phyloP scores from a whole-genome alignment of 1,284 basidiomycete genomes.

The Cutaneotrichosporon cavernicola region DNA sequence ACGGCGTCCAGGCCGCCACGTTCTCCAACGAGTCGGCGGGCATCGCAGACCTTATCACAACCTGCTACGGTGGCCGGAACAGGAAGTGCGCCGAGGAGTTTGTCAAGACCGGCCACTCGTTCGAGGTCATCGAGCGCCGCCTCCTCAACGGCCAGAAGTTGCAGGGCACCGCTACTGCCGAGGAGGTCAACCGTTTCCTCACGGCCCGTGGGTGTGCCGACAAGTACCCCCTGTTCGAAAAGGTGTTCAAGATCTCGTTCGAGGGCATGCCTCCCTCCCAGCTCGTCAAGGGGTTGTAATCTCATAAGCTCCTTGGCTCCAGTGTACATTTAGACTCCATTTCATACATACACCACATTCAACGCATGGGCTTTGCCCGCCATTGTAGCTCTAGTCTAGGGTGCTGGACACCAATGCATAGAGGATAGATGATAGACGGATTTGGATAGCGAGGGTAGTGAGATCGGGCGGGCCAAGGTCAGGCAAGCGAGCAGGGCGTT shows the following conservation, averaged over 20 bases:
- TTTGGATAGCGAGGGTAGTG: too few relatives aligned
- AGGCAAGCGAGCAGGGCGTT: too few relatives aligned
- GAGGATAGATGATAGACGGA: not conserved
- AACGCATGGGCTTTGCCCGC: not conserved
- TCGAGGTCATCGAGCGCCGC: conserved; percentile 58
- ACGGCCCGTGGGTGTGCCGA: conserved; percentile 52
- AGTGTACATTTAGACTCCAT: not conserved
- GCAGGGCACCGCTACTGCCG: conserved; percentile 58
- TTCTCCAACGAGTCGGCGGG: conserved; percentile 60
- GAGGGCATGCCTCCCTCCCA: conserved; percentile 46
- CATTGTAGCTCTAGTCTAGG: not conserved
- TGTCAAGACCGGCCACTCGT: conserved; percentile 47
- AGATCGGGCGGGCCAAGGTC: too few relatives aligned
- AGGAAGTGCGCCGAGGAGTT: conserved; percentile 56
- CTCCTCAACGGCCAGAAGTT: conserved; percentile 61
- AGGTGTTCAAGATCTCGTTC: conserved; percentile 56
- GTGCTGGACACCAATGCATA: conserved; percentile 3
- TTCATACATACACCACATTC: conserved; percentile 2
- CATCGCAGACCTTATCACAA: conserved; percentile 62
- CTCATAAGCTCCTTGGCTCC: not conserved
- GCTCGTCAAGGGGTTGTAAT: conserved; percentile 46
- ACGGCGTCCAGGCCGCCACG: conserved; percentile 55
- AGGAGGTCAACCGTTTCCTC: conserved; percentile 59
- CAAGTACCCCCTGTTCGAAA: conserved; percentile 60
- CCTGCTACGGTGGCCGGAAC: conserved; percentile 61